These are phyloP conservation scores for Plasmodium fragile DNA, from an alignment of 169 alveolate species.

Conservation along the genomic window DNA sequence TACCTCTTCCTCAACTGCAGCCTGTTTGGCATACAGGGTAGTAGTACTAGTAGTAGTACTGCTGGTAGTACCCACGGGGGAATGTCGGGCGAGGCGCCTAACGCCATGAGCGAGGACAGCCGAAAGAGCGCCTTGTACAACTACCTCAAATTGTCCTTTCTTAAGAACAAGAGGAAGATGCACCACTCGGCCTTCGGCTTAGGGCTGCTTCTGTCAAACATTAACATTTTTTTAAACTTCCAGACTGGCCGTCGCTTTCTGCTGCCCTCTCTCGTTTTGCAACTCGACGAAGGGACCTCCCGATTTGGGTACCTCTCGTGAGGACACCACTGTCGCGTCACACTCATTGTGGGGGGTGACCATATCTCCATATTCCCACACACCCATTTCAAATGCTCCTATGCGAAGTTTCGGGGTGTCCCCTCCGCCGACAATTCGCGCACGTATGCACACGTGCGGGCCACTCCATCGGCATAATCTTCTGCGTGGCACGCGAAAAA, in stretches of 20 bases:
- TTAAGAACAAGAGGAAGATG: constrained; percentile 17
- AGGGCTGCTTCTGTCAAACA: constrained; percentile 27
- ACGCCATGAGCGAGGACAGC: neutral
- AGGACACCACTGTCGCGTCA: neutral
- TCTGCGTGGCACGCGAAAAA: neutral
- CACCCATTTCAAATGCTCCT: neutral
- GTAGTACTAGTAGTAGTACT: neutral
- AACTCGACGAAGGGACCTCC: constrained; percentile 31
- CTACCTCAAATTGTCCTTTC: constrained; percentile 22
- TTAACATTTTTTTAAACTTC: constrained; percentile 39
- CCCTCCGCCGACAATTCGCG: neutral
- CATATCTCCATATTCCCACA: neutral
- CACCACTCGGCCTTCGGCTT: constrained; percentile 45
- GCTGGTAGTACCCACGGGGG: neutral
- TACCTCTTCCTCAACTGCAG: constrained; percentile 57
- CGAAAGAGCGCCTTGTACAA: neutral
- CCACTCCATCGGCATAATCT: neutral
- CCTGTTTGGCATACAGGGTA: neutral
- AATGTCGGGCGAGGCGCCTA: neutral
- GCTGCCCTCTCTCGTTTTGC: constrained; percentile 38
- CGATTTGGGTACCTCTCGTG: constrained; percentile 34
- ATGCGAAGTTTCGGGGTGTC: neutral
- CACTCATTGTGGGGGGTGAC: neutral
- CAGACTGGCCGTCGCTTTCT: neutral
- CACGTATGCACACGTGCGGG: neutral